Percentiles rank a stretch among this genome's conserved stretches.
Conservation (phyloP, 1,284 basidiomycete species). For the Pterulicium gracile region DNA sequence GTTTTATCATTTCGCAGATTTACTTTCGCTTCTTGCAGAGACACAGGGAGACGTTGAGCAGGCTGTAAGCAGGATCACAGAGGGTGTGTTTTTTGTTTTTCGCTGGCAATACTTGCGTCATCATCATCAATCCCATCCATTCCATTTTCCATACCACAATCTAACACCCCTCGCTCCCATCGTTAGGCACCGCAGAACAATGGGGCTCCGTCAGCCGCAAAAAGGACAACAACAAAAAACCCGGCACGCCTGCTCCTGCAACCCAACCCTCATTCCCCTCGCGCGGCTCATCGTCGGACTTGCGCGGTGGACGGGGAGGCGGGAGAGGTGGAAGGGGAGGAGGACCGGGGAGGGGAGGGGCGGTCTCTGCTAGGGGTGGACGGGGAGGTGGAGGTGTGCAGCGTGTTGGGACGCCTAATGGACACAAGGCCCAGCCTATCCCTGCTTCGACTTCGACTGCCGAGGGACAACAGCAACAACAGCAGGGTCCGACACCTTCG, state of each 20-base stretch:
- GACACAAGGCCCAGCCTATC: conserved; percentile 23
- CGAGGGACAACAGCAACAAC: not conserved
- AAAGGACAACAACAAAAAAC: conserved; percentile 83
- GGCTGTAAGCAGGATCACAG: conserved; percentile 68
- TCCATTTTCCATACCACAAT: too few relatives aligned
- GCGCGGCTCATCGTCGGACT: conserved; percentile 39
- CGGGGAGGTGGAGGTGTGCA: conserved; percentile 44
- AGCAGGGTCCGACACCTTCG: not conserved
- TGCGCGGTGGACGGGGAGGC: conserved; percentile 55
- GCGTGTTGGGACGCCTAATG: conserved; percentile 36
- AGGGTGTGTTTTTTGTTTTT: too few relatives aligned
- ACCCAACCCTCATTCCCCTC: conserved; percentile 37
- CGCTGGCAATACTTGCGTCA: too few relatives aligned
- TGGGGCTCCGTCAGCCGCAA: conserved; percentile 84
- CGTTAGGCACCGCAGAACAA: conserved; percentile 64
- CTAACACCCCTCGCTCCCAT: too few relatives aligned
- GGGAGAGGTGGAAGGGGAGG: conserved; percentile 54
- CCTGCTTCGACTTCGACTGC: conserved; percentile 6
- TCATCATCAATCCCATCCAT: too few relatives aligned
- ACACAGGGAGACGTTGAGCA: conserved; percentile 64
- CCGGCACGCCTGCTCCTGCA: conserved; percentile 17
- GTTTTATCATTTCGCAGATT: conserved; percentile 36
- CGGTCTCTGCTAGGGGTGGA: conserved; percentile 20
- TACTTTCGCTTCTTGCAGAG: conserved; percentile 66
- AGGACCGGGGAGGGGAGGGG: conserved; percentile 41